Evolutionary conservation across 768 basidiomycete species (phyloP).

Genomic region (Psilocybe cubensis): DNA sequence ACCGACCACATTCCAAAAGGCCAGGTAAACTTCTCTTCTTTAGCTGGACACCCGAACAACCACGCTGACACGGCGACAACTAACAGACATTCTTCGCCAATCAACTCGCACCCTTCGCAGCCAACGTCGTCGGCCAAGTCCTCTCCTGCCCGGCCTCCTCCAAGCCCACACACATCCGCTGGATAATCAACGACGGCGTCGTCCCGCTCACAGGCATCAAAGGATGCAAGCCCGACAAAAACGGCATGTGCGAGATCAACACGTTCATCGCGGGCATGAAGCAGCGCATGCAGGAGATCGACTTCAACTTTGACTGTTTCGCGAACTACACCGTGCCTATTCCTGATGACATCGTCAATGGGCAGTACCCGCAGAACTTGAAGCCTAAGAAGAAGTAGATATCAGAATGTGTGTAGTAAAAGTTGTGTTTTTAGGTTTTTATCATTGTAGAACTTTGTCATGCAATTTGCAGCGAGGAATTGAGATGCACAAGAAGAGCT

Average conservation of each 20-base stretch:
- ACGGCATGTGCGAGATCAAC: constrained; percentile 67
- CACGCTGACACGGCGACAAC: constrained; percentile 35
- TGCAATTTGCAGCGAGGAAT: too few relatives aligned
- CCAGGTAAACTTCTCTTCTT: constrained; percentile 53
- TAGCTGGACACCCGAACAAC: constrained; percentile 47
- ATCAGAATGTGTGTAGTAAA: constrained; percentile 1
- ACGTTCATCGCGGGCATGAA: constrained; percentile 64
- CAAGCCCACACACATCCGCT: constrained; percentile 54
- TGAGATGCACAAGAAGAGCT: too few relatives aligned
- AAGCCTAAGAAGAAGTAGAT: too few relatives aligned
- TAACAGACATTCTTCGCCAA: constrained; percentile 33
- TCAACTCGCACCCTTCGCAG: constrained; percentile 36
- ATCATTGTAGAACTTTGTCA: too few relatives aligned
- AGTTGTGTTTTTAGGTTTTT: too few relatives aligned
- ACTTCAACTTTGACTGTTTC: constrained; percentile 67
- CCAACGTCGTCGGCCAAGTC: constrained; percentile 48
- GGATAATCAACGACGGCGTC: constrained; percentile 77
- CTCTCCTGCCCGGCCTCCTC: constrained; percentile 37
- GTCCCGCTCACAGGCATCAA: constrained; percentile 67
- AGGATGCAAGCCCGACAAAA: constrained; percentile 57
- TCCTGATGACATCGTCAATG: constrained; percentile 44
- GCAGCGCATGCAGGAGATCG: constrained; percentile 56
- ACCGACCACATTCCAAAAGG: constrained; percentile 57
- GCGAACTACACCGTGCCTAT: constrained; percentile 48
- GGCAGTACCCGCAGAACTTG: constrained; percentile 27